Percentiles rank a stretch among this genome's conserved stretches.
Evolutionary conservation across 495 filamentous ascomycete genomes (phyloP).

Genomic region (Usnea hakonensis): DNA sequence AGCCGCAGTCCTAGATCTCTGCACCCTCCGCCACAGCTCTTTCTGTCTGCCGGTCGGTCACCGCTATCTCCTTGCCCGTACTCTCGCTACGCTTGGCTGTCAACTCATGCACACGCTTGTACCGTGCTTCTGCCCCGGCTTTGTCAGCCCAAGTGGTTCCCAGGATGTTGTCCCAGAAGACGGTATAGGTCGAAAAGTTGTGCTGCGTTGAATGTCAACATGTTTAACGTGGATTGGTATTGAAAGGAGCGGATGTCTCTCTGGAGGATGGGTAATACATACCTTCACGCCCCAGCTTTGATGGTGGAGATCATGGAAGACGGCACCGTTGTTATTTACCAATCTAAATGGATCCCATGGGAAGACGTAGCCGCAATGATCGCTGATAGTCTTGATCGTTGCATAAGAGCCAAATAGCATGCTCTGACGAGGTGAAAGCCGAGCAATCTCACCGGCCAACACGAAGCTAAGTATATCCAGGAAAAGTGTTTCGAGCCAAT

Average conservation of each 20-base stretch:
- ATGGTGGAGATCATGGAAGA: constrained; percentile 96
- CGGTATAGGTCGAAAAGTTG: constrained; percentile 67
- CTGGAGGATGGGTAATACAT: neutral
- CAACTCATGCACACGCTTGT: constrained; percentile 28
- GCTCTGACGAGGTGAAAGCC: constrained; percentile 69
- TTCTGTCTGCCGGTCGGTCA: neutral
- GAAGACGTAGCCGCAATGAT: constrained; percentile 93
- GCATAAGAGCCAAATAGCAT: constrained; percentile 79
- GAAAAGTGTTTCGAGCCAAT: constrained; percentile 80
- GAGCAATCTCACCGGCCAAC: constrained; percentile 70
- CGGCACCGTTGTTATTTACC: constrained; percentile 85
- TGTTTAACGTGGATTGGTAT: neutral
- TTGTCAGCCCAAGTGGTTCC: constrained; percentile 47
- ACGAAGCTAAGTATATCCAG: constrained; percentile 82
- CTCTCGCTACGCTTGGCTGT: neutral
- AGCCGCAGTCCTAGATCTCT: neutral
- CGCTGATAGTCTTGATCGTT: constrained; percentile 93
- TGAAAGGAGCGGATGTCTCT: too few relatives aligned
- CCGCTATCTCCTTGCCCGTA: neutral
- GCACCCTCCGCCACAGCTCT: constrained; percentile 1
- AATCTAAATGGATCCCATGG: constrained; percentile 91
- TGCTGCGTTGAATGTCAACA: constrained; percentile 19
- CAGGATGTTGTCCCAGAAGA: constrained; percentile 45
- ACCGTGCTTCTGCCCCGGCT: constrained; percentile 39
- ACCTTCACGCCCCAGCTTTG: constrained; percentile 98